Percentiles rank a stretch among this genome's conserved stretches.
phyloP scores from a whole-genome alignment of 176 grass and related monocot genomes.

The Rhynchospora breviuscula region DNA sequence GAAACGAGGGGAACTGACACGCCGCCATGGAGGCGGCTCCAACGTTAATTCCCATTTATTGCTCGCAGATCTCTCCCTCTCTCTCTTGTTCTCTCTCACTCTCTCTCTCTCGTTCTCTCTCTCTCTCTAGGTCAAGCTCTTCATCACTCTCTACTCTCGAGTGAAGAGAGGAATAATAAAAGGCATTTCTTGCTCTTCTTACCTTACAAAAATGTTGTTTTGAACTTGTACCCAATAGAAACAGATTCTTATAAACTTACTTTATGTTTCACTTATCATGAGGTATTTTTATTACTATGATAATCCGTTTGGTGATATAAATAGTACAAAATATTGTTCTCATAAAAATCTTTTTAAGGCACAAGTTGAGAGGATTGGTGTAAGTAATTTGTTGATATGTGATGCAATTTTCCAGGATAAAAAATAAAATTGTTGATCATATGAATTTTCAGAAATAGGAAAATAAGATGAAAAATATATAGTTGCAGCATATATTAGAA shows the following conservation, averaged over 20 bases:
- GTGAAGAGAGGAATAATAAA: conserved; percentile 16
- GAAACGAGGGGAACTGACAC: conserved; percentile 53
- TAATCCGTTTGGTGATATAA: not conserved
- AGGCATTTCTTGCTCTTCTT: not conserved
- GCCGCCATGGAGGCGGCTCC: conserved; percentile 64
- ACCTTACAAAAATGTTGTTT: conserved; percentile 12
- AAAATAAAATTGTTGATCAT: not conserved
- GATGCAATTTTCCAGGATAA: not conserved
- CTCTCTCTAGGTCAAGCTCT: conserved; percentile 30
- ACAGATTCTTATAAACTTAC: not conserved
- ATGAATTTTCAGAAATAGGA: not conserved
- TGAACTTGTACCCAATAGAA: not conserved
- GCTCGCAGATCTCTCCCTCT: conserved; percentile 33
- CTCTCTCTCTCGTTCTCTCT: conserved; percentile 11
- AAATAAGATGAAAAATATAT: not conserved
- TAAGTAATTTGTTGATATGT: not conserved
- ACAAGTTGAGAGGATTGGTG: not conserved
- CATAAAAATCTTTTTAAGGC: not conserved
- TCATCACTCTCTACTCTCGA: conserved; percentile 13
- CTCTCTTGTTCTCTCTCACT: conserved; percentile 23
- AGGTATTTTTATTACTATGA: not conserved
- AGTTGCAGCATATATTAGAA: not conserved
- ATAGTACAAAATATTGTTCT: not conserved
- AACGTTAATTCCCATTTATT: conserved; percentile 81
- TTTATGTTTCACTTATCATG: not conserved